Evolutionary conservation across 331 rosid species (phyloP).

Genomic region (Quercus tomentella): DNA sequence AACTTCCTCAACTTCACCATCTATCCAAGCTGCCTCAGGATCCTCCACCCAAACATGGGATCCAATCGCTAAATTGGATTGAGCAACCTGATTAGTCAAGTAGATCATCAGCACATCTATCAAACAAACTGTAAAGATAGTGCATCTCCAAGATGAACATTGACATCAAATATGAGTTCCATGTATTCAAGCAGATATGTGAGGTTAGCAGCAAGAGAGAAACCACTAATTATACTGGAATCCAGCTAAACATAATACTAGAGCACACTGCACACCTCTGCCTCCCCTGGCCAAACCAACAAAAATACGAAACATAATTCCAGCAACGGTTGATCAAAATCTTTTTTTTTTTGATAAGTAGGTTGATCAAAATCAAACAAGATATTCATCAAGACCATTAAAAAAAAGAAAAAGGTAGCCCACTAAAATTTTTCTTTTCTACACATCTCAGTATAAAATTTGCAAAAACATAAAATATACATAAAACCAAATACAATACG

Average conservation of each 20-base stretch:
- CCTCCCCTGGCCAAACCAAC: neutral
- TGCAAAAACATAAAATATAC: neutral
- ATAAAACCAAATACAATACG: neutral
- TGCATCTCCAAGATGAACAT: neutral
- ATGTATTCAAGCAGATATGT: neutral
- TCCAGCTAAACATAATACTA: neutral
- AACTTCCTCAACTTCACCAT: constrained; percentile 63
- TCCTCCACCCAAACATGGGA: constrained; percentile 75
- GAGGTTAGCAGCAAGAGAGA: neutral
- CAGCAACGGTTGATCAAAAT: constrained; percentile 4
- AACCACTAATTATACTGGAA: neutral
- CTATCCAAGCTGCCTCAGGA: constrained; percentile 67
- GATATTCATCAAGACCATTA: neutral
- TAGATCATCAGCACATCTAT: constrained; percentile 15
- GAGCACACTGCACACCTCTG: neutral
- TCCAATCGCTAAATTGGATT: constrained; percentile 49
- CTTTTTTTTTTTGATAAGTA: too few relatives aligned
- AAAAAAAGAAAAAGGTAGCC: neutral
- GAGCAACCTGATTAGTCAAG: constrained; percentile 51
- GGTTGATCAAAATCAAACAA: constrained; percentile 1
- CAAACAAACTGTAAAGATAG: neutral
- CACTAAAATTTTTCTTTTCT: neutral
- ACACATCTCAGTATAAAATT: neutral
- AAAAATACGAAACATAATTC: neutral
- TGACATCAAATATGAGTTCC: neutral